A percentile compares a stretch with the other conserved stretches of the same genome.
phyloP scores from a whole-genome alignment of 2,329 filamentous ascomycete species.

The Didymella arachidicola region DNA sequence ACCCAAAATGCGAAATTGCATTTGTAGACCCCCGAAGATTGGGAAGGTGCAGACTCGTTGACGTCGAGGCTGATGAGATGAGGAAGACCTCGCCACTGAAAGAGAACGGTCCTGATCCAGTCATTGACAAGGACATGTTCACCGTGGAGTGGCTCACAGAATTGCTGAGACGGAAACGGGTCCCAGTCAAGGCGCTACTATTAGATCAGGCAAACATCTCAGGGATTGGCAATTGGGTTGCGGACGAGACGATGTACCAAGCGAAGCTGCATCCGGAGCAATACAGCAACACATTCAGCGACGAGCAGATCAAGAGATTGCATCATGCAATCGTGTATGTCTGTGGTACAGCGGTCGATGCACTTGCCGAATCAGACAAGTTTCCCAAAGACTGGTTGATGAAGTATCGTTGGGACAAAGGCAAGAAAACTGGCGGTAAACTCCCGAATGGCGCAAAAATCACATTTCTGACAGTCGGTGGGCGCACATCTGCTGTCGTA shows the following conservation, averaged over 20 bases:
- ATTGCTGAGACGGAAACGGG: conserved; percentile 76
- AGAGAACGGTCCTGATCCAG: conserved; percentile 93
- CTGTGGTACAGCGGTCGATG: conserved; percentile 78
- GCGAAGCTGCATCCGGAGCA: conserved; percentile 90
- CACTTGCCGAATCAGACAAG: conserved; percentile 79
- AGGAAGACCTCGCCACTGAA: conserved; percentile 78
- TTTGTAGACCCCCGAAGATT: conserved; percentile 87
- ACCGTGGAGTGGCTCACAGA: conserved; percentile 77
- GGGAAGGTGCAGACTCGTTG: conserved; percentile 79
- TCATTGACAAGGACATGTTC: conserved; percentile 79
- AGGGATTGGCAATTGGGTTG: conserved; percentile 97
- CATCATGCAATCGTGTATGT: conserved; percentile 79
- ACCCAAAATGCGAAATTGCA: conserved; percentile 70
- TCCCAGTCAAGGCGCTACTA: conserved; percentile 88
- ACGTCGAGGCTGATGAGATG: conserved; percentile 80
- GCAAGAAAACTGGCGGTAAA: conserved; percentile 72
- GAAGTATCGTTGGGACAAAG: conserved; percentile 87
- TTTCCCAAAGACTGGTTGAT: conserved; percentile 90
- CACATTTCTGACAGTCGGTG: conserved; percentile 86
- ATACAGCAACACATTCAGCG: conserved; percentile 81
- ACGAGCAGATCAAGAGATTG: conserved; percentile 74
- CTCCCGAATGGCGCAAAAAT: conserved; percentile 87
- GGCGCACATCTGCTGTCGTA: conserved; percentile 88
- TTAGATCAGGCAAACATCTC: conserved; percentile 88
- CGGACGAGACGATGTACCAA: conserved; percentile 92